Evolutionary conservation across 176 grass and related monocot genomes (phyloP).

Genomic region (Echinochloa phyllopogon): DNA sequence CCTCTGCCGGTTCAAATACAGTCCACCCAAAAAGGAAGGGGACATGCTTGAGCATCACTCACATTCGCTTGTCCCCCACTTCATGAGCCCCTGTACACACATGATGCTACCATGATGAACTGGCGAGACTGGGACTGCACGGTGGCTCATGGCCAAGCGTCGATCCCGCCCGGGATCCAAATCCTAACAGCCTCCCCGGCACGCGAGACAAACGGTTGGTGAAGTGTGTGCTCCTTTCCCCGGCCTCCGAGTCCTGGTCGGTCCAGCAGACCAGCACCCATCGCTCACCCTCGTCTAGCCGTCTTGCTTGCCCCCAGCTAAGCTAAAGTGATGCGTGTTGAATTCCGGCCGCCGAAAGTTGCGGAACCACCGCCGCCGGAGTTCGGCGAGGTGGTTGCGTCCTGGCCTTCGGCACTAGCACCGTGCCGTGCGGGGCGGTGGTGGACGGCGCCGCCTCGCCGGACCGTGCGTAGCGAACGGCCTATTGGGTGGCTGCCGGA

Average conservation of each 20-base stretch:
- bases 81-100: background rate
- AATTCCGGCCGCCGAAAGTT: conserved; percentile 30
- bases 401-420: background rate
- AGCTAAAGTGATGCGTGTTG: background rate
- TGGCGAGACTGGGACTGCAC: background rate
- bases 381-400: background rate
- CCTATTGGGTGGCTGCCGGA: background rate
- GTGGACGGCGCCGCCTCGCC: background rate
- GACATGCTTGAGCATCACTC: conserved; percentile 10
- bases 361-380: background rate
- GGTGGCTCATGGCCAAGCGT: background rate
- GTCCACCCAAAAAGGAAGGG: background rate
- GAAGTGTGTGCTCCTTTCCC: conserved; percentile 28
- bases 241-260: background rate
- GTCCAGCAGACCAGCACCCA: background rate
- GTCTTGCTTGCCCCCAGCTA: too few relatives aligned
- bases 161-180: background rate
- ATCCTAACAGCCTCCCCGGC: conserved; percentile 2
- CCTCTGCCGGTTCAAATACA: conserved; percentile 10
- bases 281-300: background rate
- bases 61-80: conserved; percentile 26
- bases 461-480: background rate
- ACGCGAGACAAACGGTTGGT: background rate
- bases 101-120: background rate
- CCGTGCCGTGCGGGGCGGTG: background rate